Evolutionary conservation across 768 basidiomycete species (phyloP).

Genomic region (Paxillus involutus): DNA sequence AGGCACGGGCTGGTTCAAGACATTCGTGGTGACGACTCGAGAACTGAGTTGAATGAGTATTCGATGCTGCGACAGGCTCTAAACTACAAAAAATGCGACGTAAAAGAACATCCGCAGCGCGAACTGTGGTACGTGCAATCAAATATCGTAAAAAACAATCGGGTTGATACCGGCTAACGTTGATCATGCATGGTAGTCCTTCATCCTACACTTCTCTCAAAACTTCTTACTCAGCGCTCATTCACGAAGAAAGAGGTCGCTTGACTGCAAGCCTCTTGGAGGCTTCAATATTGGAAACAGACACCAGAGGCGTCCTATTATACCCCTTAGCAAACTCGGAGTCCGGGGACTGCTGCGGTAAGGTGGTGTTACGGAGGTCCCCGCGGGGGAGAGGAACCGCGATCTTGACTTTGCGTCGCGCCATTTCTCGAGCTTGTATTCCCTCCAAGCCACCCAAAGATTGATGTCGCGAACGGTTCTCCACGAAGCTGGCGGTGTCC

Average conservation of each 20-base stretch:
- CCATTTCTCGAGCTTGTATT: slow-evolving; percentile 2
- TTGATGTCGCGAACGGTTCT: slow-evolving; percentile 21
- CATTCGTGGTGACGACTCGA: too few species aligned
- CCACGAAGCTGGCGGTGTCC: not conserved
- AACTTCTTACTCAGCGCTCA: not conserved
- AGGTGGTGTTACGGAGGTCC: not conserved
- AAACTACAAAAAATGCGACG: not conserved
- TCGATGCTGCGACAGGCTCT: too few species aligned
- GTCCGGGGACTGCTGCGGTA: not conserved
- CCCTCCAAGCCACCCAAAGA: slow-evolving; percentile 24
- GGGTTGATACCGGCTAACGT: not conserved
- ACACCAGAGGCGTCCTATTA: slow-evolving; percentile 4
- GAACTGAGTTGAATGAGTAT: too few species aligned
- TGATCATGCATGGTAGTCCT: not conserved
- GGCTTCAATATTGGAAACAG: slow-evolving; percentile 3
- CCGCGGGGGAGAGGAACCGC: slow-evolving; percentile 14
- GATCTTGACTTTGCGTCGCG: slow-evolving; percentile 18
- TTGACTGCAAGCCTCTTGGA: slow-evolving; percentile 13
- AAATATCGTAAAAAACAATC: not conserved
- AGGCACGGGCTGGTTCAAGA: too few species aligned
- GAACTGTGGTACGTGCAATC: not conserved
- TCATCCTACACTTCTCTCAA: not conserved
- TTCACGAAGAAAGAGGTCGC: slow-evolving; percentile 17
- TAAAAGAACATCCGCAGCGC: not conserved
- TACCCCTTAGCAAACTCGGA: not conserved